Conservation (phyloP, 2,329 filamentous ascomycete species). For the Graphilbum fragrans region DNA sequence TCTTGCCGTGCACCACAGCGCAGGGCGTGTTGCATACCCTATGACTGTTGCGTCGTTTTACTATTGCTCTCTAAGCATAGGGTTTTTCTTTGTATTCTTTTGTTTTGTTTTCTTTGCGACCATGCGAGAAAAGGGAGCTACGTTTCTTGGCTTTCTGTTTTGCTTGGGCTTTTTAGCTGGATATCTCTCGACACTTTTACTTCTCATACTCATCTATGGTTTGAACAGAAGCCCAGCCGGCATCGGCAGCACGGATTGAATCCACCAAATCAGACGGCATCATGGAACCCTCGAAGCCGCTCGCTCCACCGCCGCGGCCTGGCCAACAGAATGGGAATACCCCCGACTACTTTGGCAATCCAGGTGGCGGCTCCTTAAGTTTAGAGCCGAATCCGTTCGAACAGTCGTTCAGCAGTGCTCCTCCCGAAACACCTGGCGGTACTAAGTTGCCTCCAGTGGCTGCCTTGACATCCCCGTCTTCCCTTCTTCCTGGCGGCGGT, state of each 20-base stretch:
- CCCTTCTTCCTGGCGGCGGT: slow-evolving; percentile 62
- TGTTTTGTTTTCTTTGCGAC: no score
- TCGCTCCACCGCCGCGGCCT: slow-evolving; percentile 60
- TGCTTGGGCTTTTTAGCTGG: no score
- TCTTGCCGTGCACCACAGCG: no score
- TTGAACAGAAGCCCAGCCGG: background rate
- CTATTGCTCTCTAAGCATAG: no score
- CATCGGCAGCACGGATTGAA: background rate
- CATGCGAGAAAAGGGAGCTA: no score
- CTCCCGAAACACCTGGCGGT: slow-evolving; percentile 68
- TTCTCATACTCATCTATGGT: no score
- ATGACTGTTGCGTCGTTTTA: no score
- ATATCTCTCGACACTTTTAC: no score
- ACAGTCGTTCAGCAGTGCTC: slow-evolving; percentile 67
- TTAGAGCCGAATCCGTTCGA: slow-evolving; percentile 95
- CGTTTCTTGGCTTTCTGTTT: no score
- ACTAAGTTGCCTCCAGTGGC: slow-evolving; percentile 81
- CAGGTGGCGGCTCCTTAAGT: slow-evolving; percentile 44
- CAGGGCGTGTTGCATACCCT: no score
- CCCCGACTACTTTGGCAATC: slow-evolving; percentile 57
- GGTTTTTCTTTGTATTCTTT: no score
- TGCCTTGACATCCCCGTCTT: slow-evolving; percentile 79
- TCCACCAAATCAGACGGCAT: background rate
- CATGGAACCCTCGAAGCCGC: slow-evolving; percentile 47
- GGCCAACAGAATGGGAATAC: slow-evolving; percentile 33